phyloP scores from a whole-genome alignment of 345 rosid genomes.

The Heritiera littoralis region DNA sequence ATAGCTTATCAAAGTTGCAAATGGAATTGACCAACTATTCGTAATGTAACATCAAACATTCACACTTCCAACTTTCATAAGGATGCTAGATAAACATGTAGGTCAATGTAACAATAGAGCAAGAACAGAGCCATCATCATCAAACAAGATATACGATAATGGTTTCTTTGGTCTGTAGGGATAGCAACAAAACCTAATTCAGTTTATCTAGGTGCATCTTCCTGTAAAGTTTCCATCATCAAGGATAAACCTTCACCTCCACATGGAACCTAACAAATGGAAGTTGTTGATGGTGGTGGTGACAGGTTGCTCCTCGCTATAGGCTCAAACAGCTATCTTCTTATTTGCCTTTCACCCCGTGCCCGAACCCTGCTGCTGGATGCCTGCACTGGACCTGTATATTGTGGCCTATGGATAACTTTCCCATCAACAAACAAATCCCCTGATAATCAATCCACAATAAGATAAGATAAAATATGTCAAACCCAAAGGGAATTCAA shows the following conservation, averaged over 20 bases:
- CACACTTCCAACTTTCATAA: too few species aligned
- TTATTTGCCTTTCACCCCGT: neutral
- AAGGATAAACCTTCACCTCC: neutral
- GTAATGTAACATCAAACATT: too few species aligned
- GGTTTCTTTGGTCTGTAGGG: neutral
- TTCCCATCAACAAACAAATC: slow-evolving; percentile 83
- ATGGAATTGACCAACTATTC: neutral
- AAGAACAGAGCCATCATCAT: neutral
- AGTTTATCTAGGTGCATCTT: neutral
- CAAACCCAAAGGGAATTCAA: neutral
- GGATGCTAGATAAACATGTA: neutral
- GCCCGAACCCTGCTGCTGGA: slow-evolving; percentile 35
- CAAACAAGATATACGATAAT: neutral
- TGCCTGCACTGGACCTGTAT: slow-evolving; percentile 52
- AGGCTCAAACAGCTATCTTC: slow-evolving; percentile 1
- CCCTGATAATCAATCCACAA: slow-evolving; percentile 44
- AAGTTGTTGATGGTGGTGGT: neutral
- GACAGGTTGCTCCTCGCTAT: neutral
- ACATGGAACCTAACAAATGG: neutral
- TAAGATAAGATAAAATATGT: neutral
- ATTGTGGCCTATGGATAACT: slow-evolving; percentile 86
- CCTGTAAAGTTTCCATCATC: neutral
- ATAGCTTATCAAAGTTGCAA: neutral
- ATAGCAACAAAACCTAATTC: neutral
- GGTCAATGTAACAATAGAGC: neutral